A percentile compares a stretch with the other conserved stretches of the same genome.
Evolutionary conservation across 2,329 filamentous ascomycete genomes (phyloP).

Genomic region (Paramyrothecium roridum): DNA sequence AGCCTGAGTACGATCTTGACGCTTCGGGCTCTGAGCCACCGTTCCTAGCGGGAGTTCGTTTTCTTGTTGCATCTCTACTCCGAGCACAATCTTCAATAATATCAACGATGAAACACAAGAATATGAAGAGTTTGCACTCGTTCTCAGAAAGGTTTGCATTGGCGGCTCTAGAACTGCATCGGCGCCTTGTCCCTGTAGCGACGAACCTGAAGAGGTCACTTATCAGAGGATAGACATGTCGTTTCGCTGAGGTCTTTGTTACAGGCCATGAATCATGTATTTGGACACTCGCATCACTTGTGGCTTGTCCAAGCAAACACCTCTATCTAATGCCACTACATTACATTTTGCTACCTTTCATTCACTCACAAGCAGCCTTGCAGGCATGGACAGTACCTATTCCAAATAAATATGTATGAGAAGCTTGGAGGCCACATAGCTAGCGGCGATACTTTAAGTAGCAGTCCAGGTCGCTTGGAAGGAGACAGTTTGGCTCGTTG

Average conservation of each 20-base stretch:
- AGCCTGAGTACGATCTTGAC: background rate
- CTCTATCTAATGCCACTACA: no score
- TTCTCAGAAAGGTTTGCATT: background rate
- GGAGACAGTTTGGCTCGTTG: slow-evolving; percentile 11
- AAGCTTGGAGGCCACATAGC: no score
- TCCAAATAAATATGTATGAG: no score
- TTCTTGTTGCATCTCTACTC: background rate
- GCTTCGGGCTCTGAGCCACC: background rate
- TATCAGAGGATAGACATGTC: background rate
- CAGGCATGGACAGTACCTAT: no score
- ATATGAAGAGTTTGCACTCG: background rate
- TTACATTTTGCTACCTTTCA: no score
- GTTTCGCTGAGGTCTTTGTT: no score
- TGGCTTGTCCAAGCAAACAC: no score
- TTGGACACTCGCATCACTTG: no score
- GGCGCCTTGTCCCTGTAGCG: background rate
- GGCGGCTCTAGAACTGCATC: background rate
- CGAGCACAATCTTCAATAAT: background rate
- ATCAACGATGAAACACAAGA: background rate
- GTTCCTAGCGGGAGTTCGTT: background rate
- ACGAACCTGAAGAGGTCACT: background rate
- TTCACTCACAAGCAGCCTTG: no score
- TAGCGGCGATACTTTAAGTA: background rate
- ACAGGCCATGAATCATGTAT: no score
- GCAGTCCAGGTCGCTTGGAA: slow-evolving; percentile 17